Base-by-base conservation (phyloP, 371 early-diverging fungal genomes). In the Mucor saturninus region DNA sequence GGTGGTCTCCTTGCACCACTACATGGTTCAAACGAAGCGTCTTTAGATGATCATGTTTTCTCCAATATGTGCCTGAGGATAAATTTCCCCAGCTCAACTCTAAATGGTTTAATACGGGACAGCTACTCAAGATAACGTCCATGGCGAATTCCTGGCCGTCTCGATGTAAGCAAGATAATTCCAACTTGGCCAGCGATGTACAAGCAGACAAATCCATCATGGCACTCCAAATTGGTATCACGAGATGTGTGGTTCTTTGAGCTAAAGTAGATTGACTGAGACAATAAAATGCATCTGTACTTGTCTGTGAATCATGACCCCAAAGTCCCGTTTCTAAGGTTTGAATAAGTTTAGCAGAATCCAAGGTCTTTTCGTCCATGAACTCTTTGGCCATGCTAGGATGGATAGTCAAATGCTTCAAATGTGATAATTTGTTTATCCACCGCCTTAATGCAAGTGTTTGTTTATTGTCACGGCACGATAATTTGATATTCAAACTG, bases 171-270 rank as follows among this genome's bases (percentile, higher is more conserved):
- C 46, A 46, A n/a, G 46, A 46, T 15, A 46, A 21, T 46, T 46
- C 46, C 21, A 46, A 9, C n/a, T 46, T 15, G 6, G 21, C 15
- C 7, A 46, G 46, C 21, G 21, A 46, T 46, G 1, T 21, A 46
- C 15, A 46, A 21, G 21, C 46, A n/a, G 26, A 46, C 9, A 46
- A 46, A 8, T 46, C 21, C 46, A 46, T 46, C 0, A 3, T 7
- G n/a, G 56, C 43, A 43, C 45, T 56, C 56, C 56, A 56, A 15
- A 56, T 31, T 9, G 56, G 56, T n/a, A 56, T 32, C 30, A 43
- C 43, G 8, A 56, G 56, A 8, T 43, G n/a, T n/a, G 5, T 45
- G 14, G 45, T 45, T 10, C 40, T 56, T n/a, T 9, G 13, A 32
- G 31, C 14, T 2, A 43, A 29, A 2, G 3, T 56, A 5, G 45